Base-by-base conservation (phyloP, 2,329 filamentous ascomycete genomes). In the Fusarium papillatum region DNA sequence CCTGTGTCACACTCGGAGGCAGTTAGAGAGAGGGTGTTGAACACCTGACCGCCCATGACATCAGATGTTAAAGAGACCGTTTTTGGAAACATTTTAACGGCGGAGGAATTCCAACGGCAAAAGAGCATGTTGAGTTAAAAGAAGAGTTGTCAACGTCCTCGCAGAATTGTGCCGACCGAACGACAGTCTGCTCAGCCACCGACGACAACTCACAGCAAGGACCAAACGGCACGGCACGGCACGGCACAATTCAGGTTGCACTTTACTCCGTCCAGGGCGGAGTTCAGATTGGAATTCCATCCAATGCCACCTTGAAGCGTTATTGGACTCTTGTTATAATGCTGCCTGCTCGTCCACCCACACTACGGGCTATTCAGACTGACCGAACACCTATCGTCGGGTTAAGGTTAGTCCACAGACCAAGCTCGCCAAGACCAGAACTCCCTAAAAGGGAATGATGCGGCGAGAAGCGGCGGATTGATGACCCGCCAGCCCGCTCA, bases 401-500 rank as follows among this genome's bases (percentile, higher is more conserved):
- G 46, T 55, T 53, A 64, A 64, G 43, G 62, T 39, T 64, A 64
- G 61, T 50, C 61, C 41, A 53, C 43, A 14, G 14, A n/a, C 24
- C 34, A 24, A n/a, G 34, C 57, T 41, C 57, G 57, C 57, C 57
- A 61, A 55, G 48, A 17, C 31, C 8, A 31, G 26, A n/a, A 3
- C 17, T 57, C 11, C 39, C 55, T 39, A 53, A 72, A 71, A 22
- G 68, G 75, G 77, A 71, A 79, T 72, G 55, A 76, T 70, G 60
- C 36, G 53, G 74, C 74, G 75, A 80, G 76, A 68, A 22, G 67
- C 81, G 81, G 81, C 66, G 69, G 69, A 81, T 81, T 80, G 74
- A 82, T 82, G 79, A 76, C 76, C 81, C 81, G 81, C 68, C 60
- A 72, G 61, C 43, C 60, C 66, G 63, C 64, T 65, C 46, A 53